Conservation (phyloP, 441 rosid genomes). For the Brassica hybrid region DNA sequence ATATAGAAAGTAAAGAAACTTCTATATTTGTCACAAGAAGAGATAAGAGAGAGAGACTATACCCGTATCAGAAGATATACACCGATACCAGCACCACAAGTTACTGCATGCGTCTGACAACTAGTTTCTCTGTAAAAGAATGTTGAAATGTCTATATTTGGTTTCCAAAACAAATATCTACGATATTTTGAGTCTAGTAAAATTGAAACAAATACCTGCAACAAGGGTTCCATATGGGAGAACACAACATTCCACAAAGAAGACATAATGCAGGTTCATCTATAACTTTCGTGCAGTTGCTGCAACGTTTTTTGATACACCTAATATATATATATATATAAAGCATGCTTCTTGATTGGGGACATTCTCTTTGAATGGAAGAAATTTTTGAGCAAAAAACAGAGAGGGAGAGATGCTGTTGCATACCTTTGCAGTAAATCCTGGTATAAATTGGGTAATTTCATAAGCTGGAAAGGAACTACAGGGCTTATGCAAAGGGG, state of each 20-base stretch:
- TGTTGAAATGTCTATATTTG: not conserved
- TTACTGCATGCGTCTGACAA: conserved; percentile 76
- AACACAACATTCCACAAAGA: conserved; percentile 94
- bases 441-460: conserved; percentile 85
- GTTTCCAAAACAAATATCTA: conserved; percentile 8
- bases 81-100: conserved; percentile 92
- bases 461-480: conserved; percentile 89
- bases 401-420: conserved; percentile 22
- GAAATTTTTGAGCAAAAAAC: conserved; percentile 1
- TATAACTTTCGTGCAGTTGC: conserved; percentile 59
- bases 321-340: conserved; percentile 44
- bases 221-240: conserved; percentile 79
- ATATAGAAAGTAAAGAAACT: not conserved
- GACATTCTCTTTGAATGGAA: not conserved
- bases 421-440: conserved; percentile 89
- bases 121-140: conserved; percentile 63
- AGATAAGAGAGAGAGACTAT: conserved; percentile 25
- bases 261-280: conserved; percentile 94
- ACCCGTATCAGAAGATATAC: conserved; percentile 93
- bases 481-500: conserved; percentile 62
- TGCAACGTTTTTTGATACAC: conserved; percentile 81
- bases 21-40: conserved; percentile 2
- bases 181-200: conserved; percentile 25
- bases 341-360: conserved; percentile 36
- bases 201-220: conserved; percentile 71